Conservation (phyloP, 805 yeast genomes). For the Lipomyces mesembrius region DNA sequence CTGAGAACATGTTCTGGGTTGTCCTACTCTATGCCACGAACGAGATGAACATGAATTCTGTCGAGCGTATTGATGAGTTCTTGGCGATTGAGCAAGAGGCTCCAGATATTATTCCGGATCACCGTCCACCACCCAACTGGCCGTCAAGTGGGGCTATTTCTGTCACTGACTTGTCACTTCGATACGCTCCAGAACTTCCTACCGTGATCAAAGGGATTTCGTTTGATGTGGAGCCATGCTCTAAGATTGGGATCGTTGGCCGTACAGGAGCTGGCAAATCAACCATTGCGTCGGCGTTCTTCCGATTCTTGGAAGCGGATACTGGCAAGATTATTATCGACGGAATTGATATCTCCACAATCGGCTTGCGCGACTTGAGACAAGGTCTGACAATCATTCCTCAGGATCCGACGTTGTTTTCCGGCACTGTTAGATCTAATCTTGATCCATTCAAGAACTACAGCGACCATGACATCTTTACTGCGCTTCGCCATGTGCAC, state of each 20-base stretch:
- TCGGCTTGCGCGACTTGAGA: constrained; percentile 69
- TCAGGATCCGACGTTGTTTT: constrained; percentile 79
- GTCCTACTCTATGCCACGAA: constrained; percentile 86
- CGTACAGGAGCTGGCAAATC: constrained; percentile 99
- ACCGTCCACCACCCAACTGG: constrained; percentile 76
- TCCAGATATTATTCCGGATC: constrained; percentile 61
- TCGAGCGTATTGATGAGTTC: constrained; percentile 90
- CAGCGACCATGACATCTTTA: constrained; percentile 65
- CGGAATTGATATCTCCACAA: constrained; percentile 62
- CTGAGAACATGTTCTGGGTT: constrained; percentile 88
- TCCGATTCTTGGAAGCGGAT: constrained; percentile 62
- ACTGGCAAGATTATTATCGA: constrained; percentile 65
- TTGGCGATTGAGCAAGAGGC: constrained; percentile 84
- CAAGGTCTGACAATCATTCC: constrained; percentile 73
- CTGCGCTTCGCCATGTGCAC: constrained; percentile 52
- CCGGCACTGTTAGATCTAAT: constrained; percentile 70
- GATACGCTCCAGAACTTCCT: constrained; percentile 91
- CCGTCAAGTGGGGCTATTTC: constrained; percentile 83
- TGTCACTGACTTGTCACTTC: constrained; percentile 73
- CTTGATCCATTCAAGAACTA: constrained; percentile 70
- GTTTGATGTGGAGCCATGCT: constrained; percentile 74
- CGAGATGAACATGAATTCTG: constrained; percentile 97
- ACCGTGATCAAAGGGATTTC: constrained; percentile 84
- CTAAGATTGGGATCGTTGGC: constrained; percentile 93
- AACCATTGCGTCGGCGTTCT: constrained; percentile 91